Conservation (phyloP, 495 filamentous ascomycete species). For the Aspergillus avenaceus region DNA sequence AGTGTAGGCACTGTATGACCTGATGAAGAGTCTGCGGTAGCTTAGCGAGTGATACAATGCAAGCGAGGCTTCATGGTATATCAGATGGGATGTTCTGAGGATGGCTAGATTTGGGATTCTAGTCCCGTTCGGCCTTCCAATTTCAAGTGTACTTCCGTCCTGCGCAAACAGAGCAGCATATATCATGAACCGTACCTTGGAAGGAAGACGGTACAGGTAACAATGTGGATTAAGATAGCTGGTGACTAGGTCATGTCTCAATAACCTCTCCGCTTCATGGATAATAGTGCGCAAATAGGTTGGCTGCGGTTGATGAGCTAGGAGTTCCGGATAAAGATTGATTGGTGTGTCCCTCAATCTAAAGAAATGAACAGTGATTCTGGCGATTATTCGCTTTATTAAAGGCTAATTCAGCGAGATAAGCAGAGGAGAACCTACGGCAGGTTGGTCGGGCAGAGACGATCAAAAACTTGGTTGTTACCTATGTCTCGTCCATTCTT, state of each 20-base stretch:
- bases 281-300: slow-evolving; percentile 5
- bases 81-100: slow-evolving; percentile 11
- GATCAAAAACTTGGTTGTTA: no score
- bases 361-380: slow-evolving; percentile 4
- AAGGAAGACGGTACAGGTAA: slow-evolving; percentile 11
- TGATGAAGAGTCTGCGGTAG: slow-evolving; percentile 24
- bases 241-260: not conserved
- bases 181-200: slow-evolving; percentile 11
- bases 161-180: slow-evolving; percentile 9
- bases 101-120: slow-evolving; percentile 6
- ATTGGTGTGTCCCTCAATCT: no score
- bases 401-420: not conserved
- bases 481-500: no score
- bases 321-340: no score
- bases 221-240: slow-evolving; percentile 3
- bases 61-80: slow-evolving; percentile 19
- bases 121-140: slow-evolving; percentile 6
- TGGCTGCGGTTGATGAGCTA: no score
- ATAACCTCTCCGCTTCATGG: slow-evolving; percentile 4
- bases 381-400: not conserved
- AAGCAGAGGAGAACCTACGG: slow-evolving; percentile 2
- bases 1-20: slow-evolving; percentile 13
- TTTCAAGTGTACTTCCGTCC: slow-evolving; percentile 7
- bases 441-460: slow-evolving; percentile 13
- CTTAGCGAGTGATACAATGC: slow-evolving; percentile 24